Evolutionary conservation across 164 flowering plant species (phyloP).

Genomic region (Nymphaea thermarum): DNA sequence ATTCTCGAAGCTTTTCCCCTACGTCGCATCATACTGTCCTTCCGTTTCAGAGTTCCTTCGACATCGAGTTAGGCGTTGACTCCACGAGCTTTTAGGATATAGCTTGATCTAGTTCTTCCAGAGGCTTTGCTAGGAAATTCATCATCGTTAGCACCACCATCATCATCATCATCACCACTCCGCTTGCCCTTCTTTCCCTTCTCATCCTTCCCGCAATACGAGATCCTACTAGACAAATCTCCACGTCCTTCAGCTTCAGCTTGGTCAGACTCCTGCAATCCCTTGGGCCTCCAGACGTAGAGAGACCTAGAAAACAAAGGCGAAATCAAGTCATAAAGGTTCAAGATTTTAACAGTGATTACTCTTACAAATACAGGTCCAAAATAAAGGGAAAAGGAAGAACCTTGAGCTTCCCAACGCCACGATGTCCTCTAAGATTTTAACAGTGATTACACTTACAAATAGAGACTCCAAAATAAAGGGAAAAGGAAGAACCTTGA

Average conservation of each 20-base stretch:
- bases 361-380: neutral
- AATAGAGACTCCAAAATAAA: neutral
- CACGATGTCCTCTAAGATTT: constrained; percentile 75
- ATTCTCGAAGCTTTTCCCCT: no score
- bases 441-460: neutral
- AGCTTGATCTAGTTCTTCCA: no score
- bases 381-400: neutral
- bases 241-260: constrained; percentile 19
- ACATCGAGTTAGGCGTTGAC: no score
- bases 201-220: constrained; percentile 33
- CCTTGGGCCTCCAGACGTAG: constrained; percentile 79
- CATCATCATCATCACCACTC: constrained; percentile 42
- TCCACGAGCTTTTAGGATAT: no score
- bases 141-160: constrained; percentile 30
- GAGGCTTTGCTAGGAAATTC: no score
- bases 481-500: constrained; percentile 43
- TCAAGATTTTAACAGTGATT: neutral
- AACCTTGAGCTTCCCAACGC: constrained; percentile 95
- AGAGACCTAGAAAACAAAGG: constrained; percentile 40
- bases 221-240: constrained; percentile 24
- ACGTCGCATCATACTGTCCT: no score
- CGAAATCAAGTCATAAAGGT: neutral
- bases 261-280: constrained; percentile 17
- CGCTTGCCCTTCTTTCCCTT: constrained; percentile 28
- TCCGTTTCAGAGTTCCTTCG: no score